phyloP scores from a whole-genome alignment of 208 protist genomes.

The Wallacemonas collosoma region DNA sequence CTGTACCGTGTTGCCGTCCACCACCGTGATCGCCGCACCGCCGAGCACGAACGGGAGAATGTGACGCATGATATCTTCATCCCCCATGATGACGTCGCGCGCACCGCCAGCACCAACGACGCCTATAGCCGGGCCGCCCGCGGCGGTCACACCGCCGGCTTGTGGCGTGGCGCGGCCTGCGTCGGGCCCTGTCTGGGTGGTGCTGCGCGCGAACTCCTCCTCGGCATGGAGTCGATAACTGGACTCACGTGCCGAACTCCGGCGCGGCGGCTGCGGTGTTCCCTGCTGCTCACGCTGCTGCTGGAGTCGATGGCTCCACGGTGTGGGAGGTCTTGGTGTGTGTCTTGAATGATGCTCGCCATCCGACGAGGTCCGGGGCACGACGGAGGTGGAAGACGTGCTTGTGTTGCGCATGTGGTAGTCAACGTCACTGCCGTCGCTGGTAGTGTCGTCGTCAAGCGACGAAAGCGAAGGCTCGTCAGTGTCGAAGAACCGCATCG shows the following conservation, averaged over 20 bases:
- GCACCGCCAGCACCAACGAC: neutral
- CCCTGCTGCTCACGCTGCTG: no score
- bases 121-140: no score
- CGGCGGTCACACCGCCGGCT: neutral
- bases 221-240: no score
- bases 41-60: neutral
- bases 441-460: neutral
- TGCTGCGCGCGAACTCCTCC: no score
- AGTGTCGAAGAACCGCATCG: neutral
- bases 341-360: neutral
- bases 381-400: neutral
- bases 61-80: conserved; percentile 6
- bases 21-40: neutral
- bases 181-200: no score
- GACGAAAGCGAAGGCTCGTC: neutral
- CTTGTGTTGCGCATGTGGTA: neutral
- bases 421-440: neutral
- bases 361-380: neutral
- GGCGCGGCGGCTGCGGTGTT: no score
- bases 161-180: no score
- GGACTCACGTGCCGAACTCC: no score
- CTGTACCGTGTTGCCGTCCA: neutral
- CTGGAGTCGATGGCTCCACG: no score
- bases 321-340: neutral
- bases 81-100: neutral